phyloP scores from a whole-genome alignment of 2,329 filamentous ascomycete genomes.

The Trichophyton equinum region DNA sequence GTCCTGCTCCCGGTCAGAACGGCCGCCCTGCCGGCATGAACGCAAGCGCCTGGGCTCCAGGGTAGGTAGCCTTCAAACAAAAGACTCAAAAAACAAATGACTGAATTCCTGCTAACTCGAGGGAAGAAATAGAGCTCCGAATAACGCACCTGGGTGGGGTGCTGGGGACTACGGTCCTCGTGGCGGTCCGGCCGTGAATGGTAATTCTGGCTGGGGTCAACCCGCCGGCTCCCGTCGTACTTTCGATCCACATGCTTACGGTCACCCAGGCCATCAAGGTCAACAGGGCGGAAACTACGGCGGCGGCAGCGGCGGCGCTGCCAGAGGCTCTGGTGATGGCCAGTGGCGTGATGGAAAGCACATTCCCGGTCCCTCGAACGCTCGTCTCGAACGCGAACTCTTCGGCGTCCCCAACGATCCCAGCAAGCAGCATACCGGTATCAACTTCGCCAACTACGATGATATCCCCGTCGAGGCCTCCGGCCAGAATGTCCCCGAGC shows the following conservation, averaged over 20 bases:
- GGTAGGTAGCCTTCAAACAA: conserved; percentile 11
- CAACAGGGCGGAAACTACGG: conserved; percentile 36
- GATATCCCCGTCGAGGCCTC: conserved; percentile 98
- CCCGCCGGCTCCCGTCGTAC: conserved; percentile 27
- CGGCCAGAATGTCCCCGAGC: conserved; percentile 82
- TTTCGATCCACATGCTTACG: conserved; percentile 52
- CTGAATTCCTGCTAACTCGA: conserved; percentile 3
- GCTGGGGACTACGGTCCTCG: neutral
- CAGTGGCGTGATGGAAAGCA: conserved; percentile 97
- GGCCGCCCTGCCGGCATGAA: conserved; percentile 15
- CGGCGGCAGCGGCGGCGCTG: conserved; percentile 33
- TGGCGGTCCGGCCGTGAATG: conserved; percentile 25
- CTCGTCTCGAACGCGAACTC: conserved; percentile 84
- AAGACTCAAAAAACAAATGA: neutral
- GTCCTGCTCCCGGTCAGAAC: conserved; percentile 19
- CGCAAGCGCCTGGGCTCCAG: conserved; percentile 23
- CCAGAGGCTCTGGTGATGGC: conserved; percentile 82
- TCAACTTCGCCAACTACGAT: conserved; percentile 99
- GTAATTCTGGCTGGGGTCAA: conserved; percentile 28
- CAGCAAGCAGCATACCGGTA: conserved; percentile 89
- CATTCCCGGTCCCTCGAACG: conserved; percentile 75
- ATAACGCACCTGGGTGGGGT: conserved; percentile 12
- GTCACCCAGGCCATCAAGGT: conserved; percentile 36
- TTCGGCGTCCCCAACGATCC: conserved; percentile 87
- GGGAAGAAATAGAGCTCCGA: conserved; percentile 16